phyloP scores from a whole-genome alignment of 495 filamentous ascomycete genomes.

The Wilcoxina mikolae region DNA sequence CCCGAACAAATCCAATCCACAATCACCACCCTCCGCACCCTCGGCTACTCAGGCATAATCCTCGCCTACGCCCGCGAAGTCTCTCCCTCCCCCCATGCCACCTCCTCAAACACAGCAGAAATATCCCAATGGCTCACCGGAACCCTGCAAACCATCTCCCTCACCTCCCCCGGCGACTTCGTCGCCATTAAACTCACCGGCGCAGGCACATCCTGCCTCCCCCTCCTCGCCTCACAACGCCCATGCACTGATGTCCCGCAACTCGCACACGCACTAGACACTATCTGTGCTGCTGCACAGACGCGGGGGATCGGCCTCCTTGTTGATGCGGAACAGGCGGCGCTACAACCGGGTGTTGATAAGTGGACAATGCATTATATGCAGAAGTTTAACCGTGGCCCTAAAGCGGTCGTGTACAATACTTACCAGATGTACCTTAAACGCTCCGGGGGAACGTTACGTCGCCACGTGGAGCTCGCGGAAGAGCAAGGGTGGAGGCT shows the following conservation, averaged over 20 bases:
- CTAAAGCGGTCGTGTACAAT: constrained; percentile 50
- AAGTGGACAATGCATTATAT: constrained; percentile 51
- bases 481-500: constrained; percentile 55
- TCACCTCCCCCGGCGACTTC: constrained; percentile 63
- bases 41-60: constrained; percentile 65
- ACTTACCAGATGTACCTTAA: constrained; percentile 65
- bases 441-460: constrained; percentile 46
- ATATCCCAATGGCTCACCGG: constrained; percentile 22
- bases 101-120: constrained; percentile 13
- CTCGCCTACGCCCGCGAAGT: constrained; percentile 65
- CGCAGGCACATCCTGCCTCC: constrained; percentile 41
- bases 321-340: constrained; percentile 78
- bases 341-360: constrained; percentile 70
- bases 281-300: constrained; percentile 62
- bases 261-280: constrained; percentile 53
- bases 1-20: constrained; percentile 44
- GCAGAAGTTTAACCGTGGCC: constrained; percentile 51
- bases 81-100: constrained; percentile 17
- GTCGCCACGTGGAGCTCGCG: constrained; percentile 51
- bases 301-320: constrained; percentile 58
- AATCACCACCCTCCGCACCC: constrained; percentile 42
- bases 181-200: constrained; percentile 80
- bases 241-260: constrained; percentile 28
- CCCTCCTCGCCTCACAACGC: constrained; percentile 10
- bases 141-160: constrained; percentile 44